A percentile compares a stretch with the other conserved stretches of the same genome.
These are phyloP conservation scores for Plasmodium falciparum DNA, from an alignment of 169 alveolate genomes.

Conservation along the genomic window DNA sequence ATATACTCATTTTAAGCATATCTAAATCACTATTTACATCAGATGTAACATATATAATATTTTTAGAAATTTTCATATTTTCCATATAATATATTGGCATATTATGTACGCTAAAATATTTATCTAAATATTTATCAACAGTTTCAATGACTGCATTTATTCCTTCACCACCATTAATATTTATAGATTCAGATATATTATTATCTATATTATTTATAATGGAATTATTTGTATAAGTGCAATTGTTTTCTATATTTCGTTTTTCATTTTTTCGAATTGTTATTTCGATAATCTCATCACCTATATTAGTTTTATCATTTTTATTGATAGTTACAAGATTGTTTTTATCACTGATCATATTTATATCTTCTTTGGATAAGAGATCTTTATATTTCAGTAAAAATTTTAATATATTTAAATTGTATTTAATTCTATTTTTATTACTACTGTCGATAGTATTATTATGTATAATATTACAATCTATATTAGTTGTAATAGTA, in stretches of 20 bases:
- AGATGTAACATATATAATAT: constrained; percentile 59
- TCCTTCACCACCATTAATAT: constrained; percentile 40
- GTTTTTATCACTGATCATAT: constrained; percentile 14
- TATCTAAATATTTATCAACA: constrained; percentile 45
- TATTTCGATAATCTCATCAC: constrained; percentile 36
- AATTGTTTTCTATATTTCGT: not conserved
- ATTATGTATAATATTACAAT: too few species aligned
- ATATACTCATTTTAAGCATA: constrained; percentile 65
- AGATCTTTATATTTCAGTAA: constrained; percentile 26
- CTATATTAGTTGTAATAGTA: too few species aligned
- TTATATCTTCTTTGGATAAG: constrained; percentile 53
- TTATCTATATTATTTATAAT: not conserved
- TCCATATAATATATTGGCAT: constrained; percentile 46
- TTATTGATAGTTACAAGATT: constrained; percentile 24
- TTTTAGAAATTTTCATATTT: constrained; percentile 30
- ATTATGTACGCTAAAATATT: constrained; percentile 48
- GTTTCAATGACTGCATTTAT: constrained; percentile 28
- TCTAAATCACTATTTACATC: constrained; percentile 49
- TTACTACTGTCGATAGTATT: too few species aligned
- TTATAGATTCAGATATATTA: constrained; percentile 18
- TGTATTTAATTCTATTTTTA: not conserved
- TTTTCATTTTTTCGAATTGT: constrained; percentile 20
- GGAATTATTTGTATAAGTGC: not conserved
- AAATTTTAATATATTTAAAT: constrained; percentile 6
- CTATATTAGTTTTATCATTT: constrained; percentile 4